Evolutionary conservation across 176 grass and related monocot genomes (phyloP), one percentile per base, ranked within the genome.

Genomic region (Aegilops longissima): DNA sequence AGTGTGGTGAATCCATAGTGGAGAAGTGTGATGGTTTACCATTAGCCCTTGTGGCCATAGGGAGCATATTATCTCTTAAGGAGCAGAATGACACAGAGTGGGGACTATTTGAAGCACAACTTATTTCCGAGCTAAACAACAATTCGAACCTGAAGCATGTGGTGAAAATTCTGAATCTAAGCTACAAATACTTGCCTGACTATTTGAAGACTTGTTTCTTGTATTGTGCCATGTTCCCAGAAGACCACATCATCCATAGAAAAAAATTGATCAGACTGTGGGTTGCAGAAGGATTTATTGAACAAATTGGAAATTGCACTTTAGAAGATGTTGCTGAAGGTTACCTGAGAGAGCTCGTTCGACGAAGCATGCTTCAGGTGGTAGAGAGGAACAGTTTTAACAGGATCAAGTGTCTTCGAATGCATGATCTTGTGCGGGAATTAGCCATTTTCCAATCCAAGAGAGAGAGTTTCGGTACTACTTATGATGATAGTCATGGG

Each of bases 161-260:
- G 31, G 79, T 73, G 62, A 92, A 64, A 38, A 81, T 90, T 85
- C 31, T 95, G 45, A 84, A 89, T 75, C 30, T 92, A 52, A 95
- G 90, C 24, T 95, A 87, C 9, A 86, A 77, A 18, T 3, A 93
- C 9, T 77, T 89, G 2, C 93, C 93, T 1, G 23, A 64, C 12
- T 29, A 93, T 81, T 61, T 95, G 17, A 93, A 93, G 10, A 93
- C 80, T 36, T 95, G 93, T 76, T 95, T 91, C 56, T 63, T 95
- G 6, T 87, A 89, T 54, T 87, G 72, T 79, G 44, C 86, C 82
- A 67, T 93, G 36, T 95, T 93, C 44, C 93, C 88, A 34, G 84
- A 94, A 76, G 88, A 93, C 47, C 70, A 89, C 61, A 12, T 31
- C 0, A 80, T 93, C 9, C 2, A 2, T 1, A 87, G 86, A 59